A percentile compares a stretch with the other conserved stretches of the same genome.
Evolutionary conservation across 2,329 filamentous ascomycete species (phyloP).

Genomic region (Botrytis cinerea): DNA sequence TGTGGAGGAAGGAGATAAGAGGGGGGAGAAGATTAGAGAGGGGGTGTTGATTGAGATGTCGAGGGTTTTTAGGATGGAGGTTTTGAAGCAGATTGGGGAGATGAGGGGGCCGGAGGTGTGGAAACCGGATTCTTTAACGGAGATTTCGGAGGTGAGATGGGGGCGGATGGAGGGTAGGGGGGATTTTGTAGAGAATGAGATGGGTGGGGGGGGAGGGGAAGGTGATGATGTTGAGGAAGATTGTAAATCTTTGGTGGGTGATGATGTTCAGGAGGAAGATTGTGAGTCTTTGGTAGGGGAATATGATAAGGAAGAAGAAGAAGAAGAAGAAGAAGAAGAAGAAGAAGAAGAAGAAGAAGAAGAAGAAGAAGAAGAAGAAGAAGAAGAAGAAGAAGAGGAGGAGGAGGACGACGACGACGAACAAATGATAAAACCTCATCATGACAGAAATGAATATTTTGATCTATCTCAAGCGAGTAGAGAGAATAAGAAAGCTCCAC

Average conservation of each 20-base stretch:
- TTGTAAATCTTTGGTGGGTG: neutral
- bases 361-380: no score
- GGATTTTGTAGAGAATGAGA: neutral
- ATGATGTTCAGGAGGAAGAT: neutral
- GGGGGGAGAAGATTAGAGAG: neutral
- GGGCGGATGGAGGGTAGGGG: neutral
- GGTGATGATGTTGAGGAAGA: neutral
- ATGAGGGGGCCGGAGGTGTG: conserved; percentile 7
- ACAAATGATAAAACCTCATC: no score
- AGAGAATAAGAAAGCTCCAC: neutral
- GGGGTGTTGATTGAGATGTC: conserved; percentile 16
- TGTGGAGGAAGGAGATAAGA: neutral
- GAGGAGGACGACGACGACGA: no score
- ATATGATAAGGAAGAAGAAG: neutral
- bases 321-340: no score
- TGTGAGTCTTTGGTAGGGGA: neutral
- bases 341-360: no score
- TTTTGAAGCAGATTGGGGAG: conserved; percentile 20
- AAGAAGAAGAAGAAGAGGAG: no score
- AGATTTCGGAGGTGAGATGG: conserved; percentile 16
- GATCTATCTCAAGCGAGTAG: neutral
- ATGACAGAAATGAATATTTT: neutral
- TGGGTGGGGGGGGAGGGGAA: neutral
- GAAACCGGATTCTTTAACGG: conserved; percentile 26
- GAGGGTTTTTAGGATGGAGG: neutral